Conservation (phyloP, 306 rosid genomes). For the Lathyrus sativus region DNA sequence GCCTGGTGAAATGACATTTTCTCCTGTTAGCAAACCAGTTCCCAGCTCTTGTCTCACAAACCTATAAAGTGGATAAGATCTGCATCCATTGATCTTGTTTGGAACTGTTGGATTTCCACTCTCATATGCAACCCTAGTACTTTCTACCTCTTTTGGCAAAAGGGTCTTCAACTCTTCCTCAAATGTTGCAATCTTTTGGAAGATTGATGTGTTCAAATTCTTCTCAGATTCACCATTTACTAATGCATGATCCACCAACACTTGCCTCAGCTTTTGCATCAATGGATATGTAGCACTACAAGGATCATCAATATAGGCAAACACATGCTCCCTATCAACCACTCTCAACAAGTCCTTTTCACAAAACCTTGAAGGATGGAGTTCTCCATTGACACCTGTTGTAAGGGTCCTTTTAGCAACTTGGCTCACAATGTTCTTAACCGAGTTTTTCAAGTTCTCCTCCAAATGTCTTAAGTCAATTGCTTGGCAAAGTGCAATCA, state of each 20-base stretch:
- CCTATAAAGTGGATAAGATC: constrained; percentile 76
- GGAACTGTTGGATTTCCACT: constrained; percentile 48
- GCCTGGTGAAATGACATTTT: constrained; percentile 13
- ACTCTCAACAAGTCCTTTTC: constrained; percentile 63
- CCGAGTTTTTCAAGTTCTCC: no score
- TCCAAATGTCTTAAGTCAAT: no score
- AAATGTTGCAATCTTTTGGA: no score
- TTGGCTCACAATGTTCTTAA: constrained; percentile 64
- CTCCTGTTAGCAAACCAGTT: constrained; percentile 58
- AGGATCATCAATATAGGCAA: no score
- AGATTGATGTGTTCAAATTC: constrained; percentile 38
- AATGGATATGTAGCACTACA: no score
- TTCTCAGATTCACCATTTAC: constrained; percentile 61
- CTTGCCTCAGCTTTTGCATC: constrained; percentile 54
- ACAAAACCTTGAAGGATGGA: constrained; percentile 78
- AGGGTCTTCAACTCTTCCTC: no score
- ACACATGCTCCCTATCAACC: no score
- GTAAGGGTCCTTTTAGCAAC: constrained; percentile 66
- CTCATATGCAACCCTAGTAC: constrained; percentile 38
- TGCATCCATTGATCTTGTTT: constrained; percentile 68
- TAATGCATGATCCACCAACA: constrained; percentile 73
- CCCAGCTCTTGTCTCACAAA: constrained; percentile 76
- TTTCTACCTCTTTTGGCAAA: constrained; percentile 41
- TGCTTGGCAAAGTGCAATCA: no score
- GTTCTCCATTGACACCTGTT: constrained; percentile 62